phyloP scores from a whole-genome alignment of 2,329 filamentous ascomycete genomes.

The Fusarium sp. region DNA sequence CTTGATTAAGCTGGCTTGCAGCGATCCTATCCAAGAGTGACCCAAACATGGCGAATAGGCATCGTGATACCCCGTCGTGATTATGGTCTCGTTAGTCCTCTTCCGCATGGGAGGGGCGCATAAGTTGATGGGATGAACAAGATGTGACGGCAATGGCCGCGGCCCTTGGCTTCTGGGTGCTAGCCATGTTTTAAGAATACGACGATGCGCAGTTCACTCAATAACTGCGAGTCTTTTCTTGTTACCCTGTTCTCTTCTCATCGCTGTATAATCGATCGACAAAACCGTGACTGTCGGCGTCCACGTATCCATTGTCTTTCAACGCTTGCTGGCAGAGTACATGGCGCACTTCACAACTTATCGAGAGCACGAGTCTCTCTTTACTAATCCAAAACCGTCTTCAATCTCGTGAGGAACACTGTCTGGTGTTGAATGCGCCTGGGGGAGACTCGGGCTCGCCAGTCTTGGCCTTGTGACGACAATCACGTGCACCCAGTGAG shows the following conservation, averaged over 20 bases:
- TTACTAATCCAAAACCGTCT: background rate
- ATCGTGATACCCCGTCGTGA: slow-evolving; percentile 14
- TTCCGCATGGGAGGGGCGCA: slow-evolving; percentile 28
- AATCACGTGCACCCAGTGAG: slow-evolving; percentile 40
- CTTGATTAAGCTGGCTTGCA: slow-evolving; percentile 18
- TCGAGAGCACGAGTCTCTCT: slow-evolving; percentile 14
- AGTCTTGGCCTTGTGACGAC: slow-evolving; percentile 35
- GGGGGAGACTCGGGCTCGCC: slow-evolving; percentile 1
- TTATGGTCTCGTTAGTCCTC: slow-evolving; percentile 26
- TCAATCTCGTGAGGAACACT: slow-evolving; percentile 7
- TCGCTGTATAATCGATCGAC: background rate
- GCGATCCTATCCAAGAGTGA: slow-evolving; percentile 10
- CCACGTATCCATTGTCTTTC: background rate
- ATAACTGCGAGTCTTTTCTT: slow-evolving; percentile 1
- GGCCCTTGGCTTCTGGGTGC: background rate
- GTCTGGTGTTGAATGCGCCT: slow-evolving; percentile 3
- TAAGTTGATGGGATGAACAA: slow-evolving; percentile 21
- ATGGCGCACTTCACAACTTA: slow-evolving; percentile 19
- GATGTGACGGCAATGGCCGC: slow-evolving; percentile 10
- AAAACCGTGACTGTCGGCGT: background rate
- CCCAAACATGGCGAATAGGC: slow-evolving; percentile 36
- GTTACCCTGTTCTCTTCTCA: background rate
- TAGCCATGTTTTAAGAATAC: slow-evolving; percentile 34
- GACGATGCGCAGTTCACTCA: slow-evolving; percentile 9
- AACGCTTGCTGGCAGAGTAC: slow-evolving; percentile 16